phyloP scores from a whole-genome alignment of 768 basidiomycete species.

The Boletus vermiculosoides region DNA sequence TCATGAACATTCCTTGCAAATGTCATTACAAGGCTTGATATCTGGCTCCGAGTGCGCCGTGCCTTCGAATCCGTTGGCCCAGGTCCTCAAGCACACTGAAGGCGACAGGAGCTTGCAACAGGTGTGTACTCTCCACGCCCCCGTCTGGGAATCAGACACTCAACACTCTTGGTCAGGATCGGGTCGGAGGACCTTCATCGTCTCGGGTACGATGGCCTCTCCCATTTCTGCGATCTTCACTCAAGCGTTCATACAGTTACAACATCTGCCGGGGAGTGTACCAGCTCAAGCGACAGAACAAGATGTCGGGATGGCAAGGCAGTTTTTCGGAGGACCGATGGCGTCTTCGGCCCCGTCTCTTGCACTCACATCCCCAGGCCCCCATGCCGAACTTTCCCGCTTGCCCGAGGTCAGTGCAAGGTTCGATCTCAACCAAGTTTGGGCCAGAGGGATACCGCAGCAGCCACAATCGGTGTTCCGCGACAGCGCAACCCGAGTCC shows the following conservation, averaged over 20 bases:
- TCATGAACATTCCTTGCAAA: constrained; percentile 22
- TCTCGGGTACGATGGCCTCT: constrained; percentile 49
- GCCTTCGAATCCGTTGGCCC: constrained; percentile 80
- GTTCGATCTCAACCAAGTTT: constrained; percentile 48
- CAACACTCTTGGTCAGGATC: constrained; percentile 49
- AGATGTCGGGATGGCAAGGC: constrained; percentile 72
- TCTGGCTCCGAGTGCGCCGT: constrained; percentile 90
- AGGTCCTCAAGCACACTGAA: constrained; percentile 88
- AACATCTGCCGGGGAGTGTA: constrained; percentile 67
- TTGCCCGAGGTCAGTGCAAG: constrained; percentile 23
- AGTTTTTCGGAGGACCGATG: constrained; percentile 64
- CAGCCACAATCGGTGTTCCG: constrained; percentile 40
- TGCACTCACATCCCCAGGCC: constrained; percentile 31
- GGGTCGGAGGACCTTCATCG: constrained; percentile 69
- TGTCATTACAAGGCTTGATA: constrained; percentile 78
- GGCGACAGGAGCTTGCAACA: constrained; percentile 86
- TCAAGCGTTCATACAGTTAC: constrained; percentile 48
- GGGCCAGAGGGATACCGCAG: constrained; percentile 51
- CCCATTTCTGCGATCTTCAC: not conserved
- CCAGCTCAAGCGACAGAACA: constrained; percentile 52
- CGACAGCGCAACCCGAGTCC: constrained; percentile 31
- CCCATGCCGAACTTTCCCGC: constrained; percentile 34
- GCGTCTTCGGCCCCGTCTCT: constrained; percentile 36
- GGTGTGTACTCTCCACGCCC: constrained; percentile 40
- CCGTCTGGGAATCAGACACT: not conserved